These are phyloP conservation scores for Cyberlindnera xishuangbannaensis DNA, from an alignment of 805 yeast species.

Conservation along the genomic window DNA sequence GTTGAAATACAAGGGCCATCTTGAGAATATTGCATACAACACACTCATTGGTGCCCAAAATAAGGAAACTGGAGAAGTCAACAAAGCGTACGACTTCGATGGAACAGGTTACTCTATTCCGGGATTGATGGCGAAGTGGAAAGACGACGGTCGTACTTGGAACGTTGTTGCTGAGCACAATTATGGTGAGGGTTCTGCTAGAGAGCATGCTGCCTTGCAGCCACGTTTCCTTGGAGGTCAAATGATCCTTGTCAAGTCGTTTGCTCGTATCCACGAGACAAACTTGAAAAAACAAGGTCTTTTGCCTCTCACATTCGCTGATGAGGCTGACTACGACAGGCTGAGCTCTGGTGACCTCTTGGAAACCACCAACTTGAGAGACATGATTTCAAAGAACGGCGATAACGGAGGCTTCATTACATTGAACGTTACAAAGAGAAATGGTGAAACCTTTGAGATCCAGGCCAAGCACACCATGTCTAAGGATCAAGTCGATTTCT, in stretches of 20 bases:
- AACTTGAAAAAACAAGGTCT: slow-evolving; percentile 99
- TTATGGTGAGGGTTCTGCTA: slow-evolving; percentile 98
- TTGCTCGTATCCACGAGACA: slow-evolving; percentile 99
- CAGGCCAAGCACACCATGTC: slow-evolving; percentile 94
- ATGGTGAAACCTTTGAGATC: slow-evolving; percentile 66
- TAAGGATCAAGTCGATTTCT: slow-evolving; percentile 89
- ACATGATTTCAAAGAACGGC: slow-evolving; percentile 76
- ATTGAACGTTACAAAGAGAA: slow-evolving; percentile 65
- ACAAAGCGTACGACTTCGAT: slow-evolving; percentile 80
- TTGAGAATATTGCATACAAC: slow-evolving; percentile 91
- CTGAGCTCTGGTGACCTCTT: slow-evolving; percentile 72
- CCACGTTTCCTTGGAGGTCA: slow-evolving; percentile 94
- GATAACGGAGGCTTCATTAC: slow-evolving; percentile 79
- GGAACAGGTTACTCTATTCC: slow-evolving; percentile 79
- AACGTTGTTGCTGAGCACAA: slow-evolving; percentile 95
- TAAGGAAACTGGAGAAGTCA: slow-evolving; percentile 95
- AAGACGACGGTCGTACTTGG: slow-evolving; percentile 81
- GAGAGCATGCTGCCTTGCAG: slow-evolving; percentile 97
- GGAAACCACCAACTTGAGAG: slow-evolving; percentile 67
- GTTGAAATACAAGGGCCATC: slow-evolving; percentile 97
- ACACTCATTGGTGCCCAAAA: slow-evolving; percentile 96
- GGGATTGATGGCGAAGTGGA: slow-evolving; percentile 96
- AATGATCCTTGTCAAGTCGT: slow-evolving; percentile 84
- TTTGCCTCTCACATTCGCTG: slow-evolving; percentile 87
- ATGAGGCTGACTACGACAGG: slow-evolving; percentile 84